Conservation (phyloP, 2,329 filamentous ascomycete genomes). For the Ceratocystiopsis minuta region DNA sequence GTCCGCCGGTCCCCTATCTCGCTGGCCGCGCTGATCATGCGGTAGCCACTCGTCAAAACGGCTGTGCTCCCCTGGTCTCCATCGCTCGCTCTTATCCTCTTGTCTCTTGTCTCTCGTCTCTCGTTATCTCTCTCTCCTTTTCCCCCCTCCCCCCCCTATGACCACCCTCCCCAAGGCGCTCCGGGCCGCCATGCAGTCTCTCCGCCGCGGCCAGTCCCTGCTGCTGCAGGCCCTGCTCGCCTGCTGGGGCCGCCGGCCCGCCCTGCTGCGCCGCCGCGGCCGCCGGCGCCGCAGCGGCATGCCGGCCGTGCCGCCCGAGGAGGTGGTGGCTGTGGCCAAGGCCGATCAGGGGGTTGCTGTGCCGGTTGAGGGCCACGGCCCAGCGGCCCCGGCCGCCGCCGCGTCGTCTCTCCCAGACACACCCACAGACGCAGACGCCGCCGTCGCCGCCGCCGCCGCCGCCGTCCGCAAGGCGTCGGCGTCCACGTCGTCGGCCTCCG, state of each 20-base stretch:
- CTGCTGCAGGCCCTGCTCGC: slow-evolving; percentile 38
- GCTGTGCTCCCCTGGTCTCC: not conserved
- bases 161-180: slow-evolving; percentile 35
- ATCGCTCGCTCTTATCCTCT: too few relatives aligned
- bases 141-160: slow-evolving; percentile 31
- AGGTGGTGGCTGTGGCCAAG: too few relatives aligned
- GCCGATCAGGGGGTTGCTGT: too few relatives aligned
- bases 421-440: too few relatives aligned
- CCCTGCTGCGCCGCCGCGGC: not conserved
- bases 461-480: not conserved
- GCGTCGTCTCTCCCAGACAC: too few relatives aligned
- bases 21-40: too few relatives aligned
- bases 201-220: slow-evolving; percentile 40
- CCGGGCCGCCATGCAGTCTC: slow-evolving; percentile 36
- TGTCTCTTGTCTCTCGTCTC: not conserved
- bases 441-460: too few relatives aligned
- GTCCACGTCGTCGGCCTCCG: not conserved
- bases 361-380: too few relatives aligned
- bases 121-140: not conserved
- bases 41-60: too few relatives aligned
- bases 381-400: too few relatives aligned
- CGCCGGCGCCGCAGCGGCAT: not conserved
- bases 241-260: slow-evolving; percentile 33
- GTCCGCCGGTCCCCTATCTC: too few relatives aligned
- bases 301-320: too few relatives aligned